phyloP scores from a whole-genome alignment of 1,284 basidiomycete genomes.

The Naganishia sp. region DNA sequence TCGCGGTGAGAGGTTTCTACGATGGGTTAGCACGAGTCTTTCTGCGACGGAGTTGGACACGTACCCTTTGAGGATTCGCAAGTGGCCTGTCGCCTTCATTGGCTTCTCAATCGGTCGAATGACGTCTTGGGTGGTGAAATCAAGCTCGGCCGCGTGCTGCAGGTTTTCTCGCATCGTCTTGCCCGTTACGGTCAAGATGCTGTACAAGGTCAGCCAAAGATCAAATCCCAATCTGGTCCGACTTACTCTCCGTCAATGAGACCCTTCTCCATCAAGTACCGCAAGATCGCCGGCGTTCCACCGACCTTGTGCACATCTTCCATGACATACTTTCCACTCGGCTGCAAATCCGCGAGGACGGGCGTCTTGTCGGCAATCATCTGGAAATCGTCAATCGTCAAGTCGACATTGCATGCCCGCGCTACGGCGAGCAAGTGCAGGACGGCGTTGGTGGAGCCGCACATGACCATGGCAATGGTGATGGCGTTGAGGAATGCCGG shows the following conservation, averaged over 20 bases:
- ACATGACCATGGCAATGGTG: constrained; percentile 62
- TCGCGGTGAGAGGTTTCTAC: constrained; percentile 84
- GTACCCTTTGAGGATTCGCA: constrained; percentile 56
- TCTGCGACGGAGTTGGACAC: not conserved
- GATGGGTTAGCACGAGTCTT: constrained; percentile 35
- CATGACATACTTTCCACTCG: constrained; percentile 68
- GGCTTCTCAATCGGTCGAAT: constrained; percentile 79
- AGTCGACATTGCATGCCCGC: constrained; percentile 77
- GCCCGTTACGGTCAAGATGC: constrained; percentile 84
- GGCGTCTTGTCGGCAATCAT: constrained; percentile 78
- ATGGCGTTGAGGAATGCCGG: constrained; percentile 87
- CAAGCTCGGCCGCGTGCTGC: constrained; percentile 72
- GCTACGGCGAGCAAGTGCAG: constrained; percentile 86
- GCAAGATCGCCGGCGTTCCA: constrained; percentile 64
- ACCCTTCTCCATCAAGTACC: constrained; percentile 59
- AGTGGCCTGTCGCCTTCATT: constrained; percentile 84
- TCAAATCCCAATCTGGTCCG: not conserved
- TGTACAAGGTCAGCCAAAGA: constrained; percentile 37
- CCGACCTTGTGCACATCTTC: constrained; percentile 86
- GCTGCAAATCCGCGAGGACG: constrained; percentile 86
- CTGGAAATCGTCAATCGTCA: constrained; percentile 85
- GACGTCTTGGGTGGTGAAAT: constrained; percentile 68
- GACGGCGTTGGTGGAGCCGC: constrained; percentile 60
- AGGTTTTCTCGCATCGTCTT: constrained; percentile 84
- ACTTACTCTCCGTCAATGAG: constrained; percentile 33